Evolutionary conservation across 2,329 filamentous ascomycete genomes (phyloP).

Genomic region (Anthostomella pinea): DNA sequence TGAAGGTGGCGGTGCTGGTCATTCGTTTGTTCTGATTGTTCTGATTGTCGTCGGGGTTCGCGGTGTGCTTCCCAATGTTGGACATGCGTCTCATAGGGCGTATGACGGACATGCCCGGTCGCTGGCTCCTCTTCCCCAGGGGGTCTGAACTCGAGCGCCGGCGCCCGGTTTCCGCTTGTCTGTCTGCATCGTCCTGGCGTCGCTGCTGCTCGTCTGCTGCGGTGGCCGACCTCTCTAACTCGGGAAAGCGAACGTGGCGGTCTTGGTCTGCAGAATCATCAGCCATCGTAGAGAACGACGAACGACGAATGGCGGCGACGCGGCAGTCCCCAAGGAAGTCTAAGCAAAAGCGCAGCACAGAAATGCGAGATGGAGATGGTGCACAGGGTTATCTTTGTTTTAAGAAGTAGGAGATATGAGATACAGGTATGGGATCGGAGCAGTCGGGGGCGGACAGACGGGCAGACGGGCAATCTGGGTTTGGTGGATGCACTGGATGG

Average conservation of each 20-base stretch:
- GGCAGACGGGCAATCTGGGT: no score
- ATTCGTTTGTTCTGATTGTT: conserved; percentile 16
- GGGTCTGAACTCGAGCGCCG: conserved; percentile 28
- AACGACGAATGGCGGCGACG: no score
- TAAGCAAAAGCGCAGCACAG: no score
- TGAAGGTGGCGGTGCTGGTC: conserved; percentile 25
- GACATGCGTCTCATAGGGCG: no score
- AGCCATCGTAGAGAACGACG: conserved; percentile 17
- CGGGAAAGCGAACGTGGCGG: conserved; percentile 14
- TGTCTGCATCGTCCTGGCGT: conserved; percentile 5
- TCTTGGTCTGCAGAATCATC: conserved; percentile 10
- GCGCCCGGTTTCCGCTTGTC: conserved; percentile 8
- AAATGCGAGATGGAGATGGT: no score
- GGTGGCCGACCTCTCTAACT: conserved; percentile 14
- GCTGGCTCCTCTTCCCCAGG: conserved; percentile 18
- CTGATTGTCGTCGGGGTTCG: conserved; percentile 16
- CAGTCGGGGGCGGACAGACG: no score
- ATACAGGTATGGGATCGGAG: no score
- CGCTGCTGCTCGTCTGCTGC: conserved; percentile 3
- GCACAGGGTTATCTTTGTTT: no score
- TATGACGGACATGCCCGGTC: conserved; percentile 21
- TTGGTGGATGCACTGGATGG: no score
- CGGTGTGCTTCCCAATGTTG: no score
- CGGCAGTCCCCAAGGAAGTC: no score
- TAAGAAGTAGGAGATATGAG: no score